Conservation (phyloP, 2,329 filamentous ascomycete genomes). For the Pseudopithomyces chartarum region DNA sequence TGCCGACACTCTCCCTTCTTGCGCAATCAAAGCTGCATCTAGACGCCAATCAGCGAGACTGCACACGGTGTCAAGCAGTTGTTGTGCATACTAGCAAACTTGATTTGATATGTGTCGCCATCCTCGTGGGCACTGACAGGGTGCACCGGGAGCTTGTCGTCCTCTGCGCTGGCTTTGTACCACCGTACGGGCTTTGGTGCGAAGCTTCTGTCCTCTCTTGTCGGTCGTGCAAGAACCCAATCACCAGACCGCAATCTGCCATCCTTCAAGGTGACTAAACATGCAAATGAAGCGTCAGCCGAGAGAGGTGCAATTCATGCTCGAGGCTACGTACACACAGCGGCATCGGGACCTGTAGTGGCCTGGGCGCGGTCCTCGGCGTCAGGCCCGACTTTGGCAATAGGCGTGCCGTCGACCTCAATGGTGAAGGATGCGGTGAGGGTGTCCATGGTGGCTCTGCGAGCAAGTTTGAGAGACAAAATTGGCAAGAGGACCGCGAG, state of each 20-base stretch:
- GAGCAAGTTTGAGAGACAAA: not conserved
- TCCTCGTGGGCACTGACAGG: conserved; percentile 23
- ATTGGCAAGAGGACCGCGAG: not conserved
- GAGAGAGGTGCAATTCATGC: too few relatives aligned
- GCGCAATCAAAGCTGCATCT: conserved; percentile 16
- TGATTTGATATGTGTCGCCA: conserved; percentile 18
- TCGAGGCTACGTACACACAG: conserved; percentile 9
- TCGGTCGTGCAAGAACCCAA: conserved; percentile 22
- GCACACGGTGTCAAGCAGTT: not conserved
- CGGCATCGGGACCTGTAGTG: conserved; percentile 21
- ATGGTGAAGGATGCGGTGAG: conserved; percentile 25
- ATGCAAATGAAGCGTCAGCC: too few relatives aligned
- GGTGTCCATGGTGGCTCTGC: conserved; percentile 19
- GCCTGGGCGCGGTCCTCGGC: conserved; percentile 22
- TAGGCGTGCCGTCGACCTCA: conserved; percentile 24
- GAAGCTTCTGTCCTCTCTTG: conserved; percentile 23
- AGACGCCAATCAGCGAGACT: not conserved
- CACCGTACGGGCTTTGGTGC: conserved; percentile 26
- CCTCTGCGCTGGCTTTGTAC: conserved; percentile 23
- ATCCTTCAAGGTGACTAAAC: conserved; percentile 19
- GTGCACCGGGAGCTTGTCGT: conserved; percentile 9
- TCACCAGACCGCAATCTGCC: conserved; percentile 21
- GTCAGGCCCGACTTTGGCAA: conserved; percentile 16
- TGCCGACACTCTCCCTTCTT: conserved; percentile 15
- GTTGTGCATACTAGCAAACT: conserved; percentile 20